Evolutionary conservation across 1,284 basidiomycete genomes (phyloP).

Genomic region (Athelia sp.): DNA sequence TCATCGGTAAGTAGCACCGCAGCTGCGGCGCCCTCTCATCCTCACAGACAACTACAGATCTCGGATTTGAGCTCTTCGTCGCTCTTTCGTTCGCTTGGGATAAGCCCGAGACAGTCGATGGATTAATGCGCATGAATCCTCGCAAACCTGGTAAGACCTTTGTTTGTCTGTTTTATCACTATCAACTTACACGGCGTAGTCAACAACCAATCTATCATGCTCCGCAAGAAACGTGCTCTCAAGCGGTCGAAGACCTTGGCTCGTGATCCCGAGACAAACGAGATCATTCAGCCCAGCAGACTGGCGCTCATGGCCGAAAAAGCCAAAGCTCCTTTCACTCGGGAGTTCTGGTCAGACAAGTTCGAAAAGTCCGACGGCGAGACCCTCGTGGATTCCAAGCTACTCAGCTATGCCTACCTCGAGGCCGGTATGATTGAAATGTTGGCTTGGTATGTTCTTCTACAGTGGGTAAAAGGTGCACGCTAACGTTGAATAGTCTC

Average conservation of each 20-base stretch:
- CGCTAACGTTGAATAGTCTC: slow-evolving; percentile 29
- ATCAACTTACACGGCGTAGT: slow-evolving; percentile 28
- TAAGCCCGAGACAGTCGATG: slow-evolving; percentile 58
- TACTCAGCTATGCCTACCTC: slow-evolving; percentile 66
- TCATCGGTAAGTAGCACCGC: slow-evolving; percentile 44
- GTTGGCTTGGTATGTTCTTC: slow-evolving; percentile 38
- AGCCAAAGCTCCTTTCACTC: slow-evolving; percentile 49
- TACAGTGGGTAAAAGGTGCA: neutral
- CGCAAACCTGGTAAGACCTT: slow-evolving; percentile 51
- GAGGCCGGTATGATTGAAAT: slow-evolving; percentile 62
- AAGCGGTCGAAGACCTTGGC: slow-evolving; percentile 52
- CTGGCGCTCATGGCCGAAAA: slow-evolving; percentile 31
- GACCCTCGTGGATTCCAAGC: slow-evolving; percentile 52
- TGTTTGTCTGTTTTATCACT: neutral
- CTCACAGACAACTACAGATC: slow-evolving; percentile 34
- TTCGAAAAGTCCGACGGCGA: slow-evolving; percentile 52
- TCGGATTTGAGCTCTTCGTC: slow-evolving; percentile 64
- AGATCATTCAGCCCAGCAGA: slow-evolving; percentile 36
- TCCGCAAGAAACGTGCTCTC: slow-evolving; percentile 53
- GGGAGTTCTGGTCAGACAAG: slow-evolving; percentile 54
- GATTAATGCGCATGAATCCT: slow-evolving; percentile 60
- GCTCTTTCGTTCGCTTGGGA: slow-evolving; percentile 71
- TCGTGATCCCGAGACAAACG: slow-evolving; percentile 50
- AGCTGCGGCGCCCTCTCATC: neutral
- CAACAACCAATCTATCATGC: slow-evolving; percentile 49